Evolutionary conservation across 2,329 filamentous ascomycete genomes (phyloP).

Genomic region (Ophioceras dolichostomum): DNA sequence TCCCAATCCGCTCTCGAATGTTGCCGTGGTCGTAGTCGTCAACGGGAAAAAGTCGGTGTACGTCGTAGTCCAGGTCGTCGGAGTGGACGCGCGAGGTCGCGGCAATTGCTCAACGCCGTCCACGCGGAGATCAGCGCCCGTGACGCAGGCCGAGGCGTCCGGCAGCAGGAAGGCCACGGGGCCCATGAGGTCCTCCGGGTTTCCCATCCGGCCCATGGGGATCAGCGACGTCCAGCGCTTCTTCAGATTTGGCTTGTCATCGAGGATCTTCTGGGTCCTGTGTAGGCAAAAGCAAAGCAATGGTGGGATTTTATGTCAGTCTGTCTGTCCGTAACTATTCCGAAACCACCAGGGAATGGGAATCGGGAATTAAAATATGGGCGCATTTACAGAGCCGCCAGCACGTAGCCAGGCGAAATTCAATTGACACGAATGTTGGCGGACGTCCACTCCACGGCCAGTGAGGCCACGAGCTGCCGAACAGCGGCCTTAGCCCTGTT

Average conservation of each 20-base stretch:
- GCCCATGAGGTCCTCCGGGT: conserved; percentile 85
- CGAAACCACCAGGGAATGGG: too few relatives aligned
- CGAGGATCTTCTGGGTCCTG: conserved; percentile 86
- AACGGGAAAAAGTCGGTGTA: too few relatives aligned
- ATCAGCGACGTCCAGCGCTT: conserved; percentile 87
- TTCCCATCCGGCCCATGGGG: conserved; percentile 86
- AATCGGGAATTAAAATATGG: too few relatives aligned
- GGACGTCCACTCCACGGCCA: conserved; percentile 89
- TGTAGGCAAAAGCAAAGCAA: too few relatives aligned
- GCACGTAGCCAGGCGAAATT: conserved; percentile 92
- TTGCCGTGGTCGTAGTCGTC: too few relatives aligned
- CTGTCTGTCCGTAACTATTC: neutral
- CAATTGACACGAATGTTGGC: conserved; percentile 87
- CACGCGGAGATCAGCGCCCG: conserved; percentile 64
- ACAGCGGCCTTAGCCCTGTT: conserved; percentile 91
- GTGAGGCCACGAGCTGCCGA: conserved; percentile 71
- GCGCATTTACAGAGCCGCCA: conserved; percentile 71
- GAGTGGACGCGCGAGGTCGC: too few relatives aligned
- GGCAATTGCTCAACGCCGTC: conserved; percentile 86
- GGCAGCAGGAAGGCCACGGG: conserved; percentile 82
- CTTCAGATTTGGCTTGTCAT: conserved; percentile 83
- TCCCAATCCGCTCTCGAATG: too few relatives aligned
- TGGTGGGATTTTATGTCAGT: neutral
- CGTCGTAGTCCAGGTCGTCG: too few relatives aligned
- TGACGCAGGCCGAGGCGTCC: conserved; percentile 63